These are phyloP conservation scores for Starmera pachycereana DNA, from an alignment of 805 yeast species.

Conservation along the genomic window DNA sequence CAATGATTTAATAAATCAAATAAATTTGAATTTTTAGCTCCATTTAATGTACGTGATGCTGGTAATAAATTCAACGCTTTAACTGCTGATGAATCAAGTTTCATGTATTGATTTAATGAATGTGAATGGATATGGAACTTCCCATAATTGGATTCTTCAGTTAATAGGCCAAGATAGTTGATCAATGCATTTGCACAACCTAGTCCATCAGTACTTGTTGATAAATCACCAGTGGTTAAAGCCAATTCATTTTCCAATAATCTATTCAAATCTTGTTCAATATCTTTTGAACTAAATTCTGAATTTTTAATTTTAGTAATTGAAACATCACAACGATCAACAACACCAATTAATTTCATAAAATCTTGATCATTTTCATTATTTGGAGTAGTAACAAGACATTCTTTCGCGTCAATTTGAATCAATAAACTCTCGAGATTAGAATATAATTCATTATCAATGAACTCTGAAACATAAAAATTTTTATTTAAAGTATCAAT, in stretches of 20 bases:
- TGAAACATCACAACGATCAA: conserved; percentile 72
- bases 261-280: conserved; percentile 70
- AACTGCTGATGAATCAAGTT: conserved; percentile 83
- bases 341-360: conserved; percentile 55
- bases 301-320: conserved; percentile 47
- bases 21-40: conserved; percentile 45
- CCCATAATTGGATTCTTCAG: conserved; percentile 45
- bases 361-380: conserved; percentile 38
- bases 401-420: conserved; percentile 85
- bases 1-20: conserved; percentile 83
- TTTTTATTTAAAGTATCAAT: conserved; percentile 59
- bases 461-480: conserved; percentile 68
- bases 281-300: conserved; percentile 53
- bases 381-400: conserved; percentile 42
- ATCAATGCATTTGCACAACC: conserved; percentile 61
- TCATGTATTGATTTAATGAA: conserved; percentile 73
- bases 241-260: conserved; percentile 48
- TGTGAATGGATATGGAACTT: conserved; percentile 51
- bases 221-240: conserved; percentile 45
- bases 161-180: conserved; percentile 53
- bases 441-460: conserved; percentile 80
- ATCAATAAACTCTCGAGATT: conserved; percentile 79
- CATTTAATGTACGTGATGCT: conserved; percentile 17
- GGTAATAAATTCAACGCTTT: conserved; percentile 85
- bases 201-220: conserved; percentile 41